These are phyloP conservation scores for Terfezia boudieri DNA, from an alignment of 495 filamentous ascomycete species.

Conservation along the genomic window DNA sequence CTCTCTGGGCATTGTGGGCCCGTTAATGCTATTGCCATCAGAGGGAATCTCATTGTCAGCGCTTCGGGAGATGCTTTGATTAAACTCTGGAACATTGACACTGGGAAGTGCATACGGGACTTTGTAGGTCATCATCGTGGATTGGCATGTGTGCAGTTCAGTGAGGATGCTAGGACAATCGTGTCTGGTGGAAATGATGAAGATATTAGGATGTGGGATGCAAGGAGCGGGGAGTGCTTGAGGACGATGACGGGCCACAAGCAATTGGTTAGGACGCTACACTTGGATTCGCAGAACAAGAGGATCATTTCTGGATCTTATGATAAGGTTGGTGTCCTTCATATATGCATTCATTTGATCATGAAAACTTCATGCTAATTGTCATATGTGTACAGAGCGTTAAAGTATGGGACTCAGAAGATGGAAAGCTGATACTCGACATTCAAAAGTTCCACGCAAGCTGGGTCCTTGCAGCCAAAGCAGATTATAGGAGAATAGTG, in stretches of 20 bases:
- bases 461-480: conserved; percentile 90
- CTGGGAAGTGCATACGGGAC: conserved; percentile 65
- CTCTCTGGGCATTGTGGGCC: conserved; percentile 69
- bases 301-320: conserved; percentile 81
- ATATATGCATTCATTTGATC: background rate
- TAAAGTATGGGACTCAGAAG: conserved; percentile 69
- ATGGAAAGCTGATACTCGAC: conserved; percentile 46
- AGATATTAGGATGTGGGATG: conserved; percentile 83
- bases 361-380: background rate
- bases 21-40: conserved; percentile 86
- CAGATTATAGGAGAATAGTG: conserved; percentile 79
- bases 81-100: conserved; percentile 82
- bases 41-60: conserved; percentile 72
- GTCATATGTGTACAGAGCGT: conserved; percentile 30
- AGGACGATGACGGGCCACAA: conserved; percentile 55
- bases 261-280: conserved; percentile 63
- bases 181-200: conserved; percentile 85
- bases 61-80: conserved; percentile 82
- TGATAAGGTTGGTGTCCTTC: conserved; percentile 37
- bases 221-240: conserved; percentile 65
- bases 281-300: conserved; percentile 62
- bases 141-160: conserved; percentile 87
- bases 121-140: conserved; percentile 72
- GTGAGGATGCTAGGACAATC: conserved; percentile 68
- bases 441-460: conserved; percentile 81